Percentiles rank a stretch among this genome's conserved stretches.
phyloP scores from a whole-genome alignment of 164 flowering plant species.

The Sextonia rubra region DNA sequence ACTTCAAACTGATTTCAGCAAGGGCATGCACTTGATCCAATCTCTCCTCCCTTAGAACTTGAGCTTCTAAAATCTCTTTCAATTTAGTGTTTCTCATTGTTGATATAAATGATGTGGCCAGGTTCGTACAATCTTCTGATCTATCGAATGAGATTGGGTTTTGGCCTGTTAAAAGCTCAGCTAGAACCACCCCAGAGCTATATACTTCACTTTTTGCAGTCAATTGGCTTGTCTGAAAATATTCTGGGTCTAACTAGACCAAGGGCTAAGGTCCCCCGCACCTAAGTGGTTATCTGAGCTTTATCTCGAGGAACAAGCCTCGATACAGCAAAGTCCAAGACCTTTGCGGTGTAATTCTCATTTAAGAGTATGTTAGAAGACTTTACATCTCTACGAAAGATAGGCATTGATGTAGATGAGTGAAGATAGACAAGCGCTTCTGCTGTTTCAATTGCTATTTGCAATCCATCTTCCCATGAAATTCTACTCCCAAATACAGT shows the following conservation, averaged over 20 bases:
- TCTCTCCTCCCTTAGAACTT: slow-evolving; percentile 13
- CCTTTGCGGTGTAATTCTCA: slow-evolving; percentile 24
- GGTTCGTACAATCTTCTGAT: slow-evolving; percentile 6
- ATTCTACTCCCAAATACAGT: slow-evolving; percentile 1
- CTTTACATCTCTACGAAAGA: slow-evolving; percentile 36
- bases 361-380: slow-evolving; percentile 35
- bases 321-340: slow-evolving; percentile 37
- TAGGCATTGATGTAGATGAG: slow-evolving; percentile 27
- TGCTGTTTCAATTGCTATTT: slow-evolving; percentile 25
- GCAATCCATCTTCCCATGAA: slow-evolving; percentile 24
- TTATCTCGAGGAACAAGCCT: slow-evolving; percentile 26
- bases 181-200: slow-evolving; percentile 27
- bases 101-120: slow-evolving; percentile 4
- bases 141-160: slow-evolving; percentile 16
- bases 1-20: slow-evolving; percentile 6
- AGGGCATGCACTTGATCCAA: slow-evolving; percentile 18
- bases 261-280: slow-evolving; percentile 26
- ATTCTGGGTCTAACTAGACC: slow-evolving; percentile 35
- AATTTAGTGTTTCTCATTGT: slow-evolving; percentile 18
- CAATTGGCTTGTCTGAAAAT: slow-evolving; percentile 23
- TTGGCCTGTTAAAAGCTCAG: slow-evolving; percentile 24
- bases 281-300: slow-evolving; percentile 21
- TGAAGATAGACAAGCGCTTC: slow-evolving; percentile 31
- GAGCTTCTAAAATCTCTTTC: slow-evolving; percentile 18
- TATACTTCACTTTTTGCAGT: slow-evolving; percentile 32